Base-by-base conservation (phyloP, 805 yeast species). In the Wickerhamiella shivajii region DNA sequence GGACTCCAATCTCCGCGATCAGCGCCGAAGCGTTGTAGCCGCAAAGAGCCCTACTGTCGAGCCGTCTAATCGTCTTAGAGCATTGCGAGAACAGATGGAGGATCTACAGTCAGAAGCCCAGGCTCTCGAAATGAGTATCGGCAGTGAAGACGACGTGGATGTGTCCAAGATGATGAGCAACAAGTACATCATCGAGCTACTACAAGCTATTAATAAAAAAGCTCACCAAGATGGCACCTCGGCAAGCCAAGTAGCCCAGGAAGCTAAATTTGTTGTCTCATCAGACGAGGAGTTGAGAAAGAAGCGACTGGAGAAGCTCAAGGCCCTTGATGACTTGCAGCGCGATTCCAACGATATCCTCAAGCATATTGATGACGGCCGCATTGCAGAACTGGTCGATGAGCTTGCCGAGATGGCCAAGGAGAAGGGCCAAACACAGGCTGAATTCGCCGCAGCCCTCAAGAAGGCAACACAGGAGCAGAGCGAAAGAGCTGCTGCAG, bases 101-200 rank as follows among this genome's bases (percentile, higher is more conserved):
- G 75, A 71, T 41, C 64, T 85, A 34, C 93, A 80, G 50, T 67
- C 69, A 30, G 79, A 80, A 59, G 95, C 95, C 0, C 61, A 92
- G 39, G 79, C 77, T 47, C 63, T 87, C 38, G 96, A 87, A 51
- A 75, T 72, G 69, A 77, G 79, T 14, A 90, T 83, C 43, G 84
- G 81, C 46, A 75, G 69, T 18, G 79, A 72, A 51, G 83, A 73
- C 41, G 74, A 78, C 24, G 66, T 79, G 52, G 78, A 77, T 4
- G 18, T 21, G n/a, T 5, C 26, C 20, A 7, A 31, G 6, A 18
- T 9, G 8, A 12, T 8, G n/a, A 38, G 35, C 12, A 35, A 29
- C 4, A 31, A 30, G 18, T 27, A 30, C 4, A 29, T 39, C 4
- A n/a, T 19, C n/a, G 33, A 37, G 21, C 24, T 25, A 15, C n/a